Percentiles rank a stretch among this genome's conserved stretches.
These are phyloP conservation scores for Ascoidea tarda DNA, from an alignment of 805 yeast genomes.

Conservation along the genomic window DNA sequence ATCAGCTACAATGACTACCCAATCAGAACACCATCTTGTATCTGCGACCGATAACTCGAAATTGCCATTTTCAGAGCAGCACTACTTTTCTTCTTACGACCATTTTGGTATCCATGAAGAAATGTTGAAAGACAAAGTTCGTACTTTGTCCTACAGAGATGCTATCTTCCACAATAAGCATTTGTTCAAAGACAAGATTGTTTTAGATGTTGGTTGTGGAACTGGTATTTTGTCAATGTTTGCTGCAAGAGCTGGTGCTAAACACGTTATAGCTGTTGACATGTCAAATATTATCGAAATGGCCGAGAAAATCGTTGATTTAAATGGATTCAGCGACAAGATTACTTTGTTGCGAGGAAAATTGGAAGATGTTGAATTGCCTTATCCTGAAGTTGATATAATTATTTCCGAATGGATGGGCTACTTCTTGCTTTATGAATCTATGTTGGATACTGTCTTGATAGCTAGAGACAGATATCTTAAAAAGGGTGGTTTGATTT, in stretches of 20 bases:
- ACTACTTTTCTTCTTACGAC: slow-evolving; percentile 89
- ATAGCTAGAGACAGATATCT: slow-evolving; percentile 87
- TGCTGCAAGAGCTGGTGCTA: slow-evolving; percentile 98
- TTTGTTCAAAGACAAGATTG: slow-evolving; percentile 84
- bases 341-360: slow-evolving; percentile 87
- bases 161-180: slow-evolving; percentile 86
- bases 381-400: slow-evolving; percentile 82
- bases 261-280: slow-evolving; percentile 94
- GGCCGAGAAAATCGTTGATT: slow-evolving; percentile 79
- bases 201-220: slow-evolving; percentile 97
- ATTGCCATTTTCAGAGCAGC: slow-evolving; percentile 73
- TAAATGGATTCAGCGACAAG: slow-evolving; percentile 76
- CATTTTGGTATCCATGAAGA: slow-evolving; percentile 98
- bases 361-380: slow-evolving; percentile 81
- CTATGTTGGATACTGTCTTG: slow-evolving; percentile 94
- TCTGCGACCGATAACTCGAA: slow-evolving; percentile 56
- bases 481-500: slow-evolving; percentile 67
- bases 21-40: slow-evolving; percentile 5
- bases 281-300: slow-evolving; percentile 92
- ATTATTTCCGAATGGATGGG: slow-evolving; percentile 99
- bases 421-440: slow-evolving; percentile 85
- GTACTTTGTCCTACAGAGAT: slow-evolving; percentile 83
- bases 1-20: neutral
- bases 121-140: slow-evolving; percentile 90
- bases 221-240: slow-evolving; percentile 97